A percentile compares a stretch with the other conserved stretches of the same genome.
Conservation (phyloP, 2,329 filamentous ascomycete genomes). For the Elsinoe batatas region DNA sequence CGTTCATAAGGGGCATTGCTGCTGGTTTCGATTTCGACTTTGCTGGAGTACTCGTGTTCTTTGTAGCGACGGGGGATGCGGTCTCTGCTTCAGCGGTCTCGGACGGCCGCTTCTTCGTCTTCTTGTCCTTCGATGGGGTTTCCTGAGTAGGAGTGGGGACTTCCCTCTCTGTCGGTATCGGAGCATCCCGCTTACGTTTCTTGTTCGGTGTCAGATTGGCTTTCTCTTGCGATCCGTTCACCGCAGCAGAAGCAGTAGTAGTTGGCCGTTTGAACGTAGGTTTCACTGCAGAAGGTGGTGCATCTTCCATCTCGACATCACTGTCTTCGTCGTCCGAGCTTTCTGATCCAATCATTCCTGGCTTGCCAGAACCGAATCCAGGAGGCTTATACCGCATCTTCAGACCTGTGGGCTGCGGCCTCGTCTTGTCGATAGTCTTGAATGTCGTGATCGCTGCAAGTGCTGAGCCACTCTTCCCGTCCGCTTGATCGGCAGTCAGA, state of each 20-base stretch:
- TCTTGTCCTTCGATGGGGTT: neutral
- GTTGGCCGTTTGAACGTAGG: conserved; percentile 17
- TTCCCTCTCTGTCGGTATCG: neutral
- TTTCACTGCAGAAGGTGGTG: conserved; percentile 8
- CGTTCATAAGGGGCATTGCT: neutral
- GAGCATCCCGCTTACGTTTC: conserved; percentile 9
- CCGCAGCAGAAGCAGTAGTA: neutral
- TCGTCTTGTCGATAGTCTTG: conserved; percentile 19
- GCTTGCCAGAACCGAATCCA: conserved; percentile 42
- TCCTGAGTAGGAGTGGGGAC: neutral
- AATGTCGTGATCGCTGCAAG: conserved; percentile 26
- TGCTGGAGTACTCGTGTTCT: neutral
- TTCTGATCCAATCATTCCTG: conserved; percentile 34
- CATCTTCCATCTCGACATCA: conserved; percentile 21
- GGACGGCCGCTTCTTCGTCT: neutral
- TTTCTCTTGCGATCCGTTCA: neutral
- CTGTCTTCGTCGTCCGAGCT: conserved; percentile 34
- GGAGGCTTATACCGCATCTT: conserved; percentile 59
- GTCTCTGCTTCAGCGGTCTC: neutral
- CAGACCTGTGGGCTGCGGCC: conserved; percentile 58
- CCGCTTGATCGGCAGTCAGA: conserved; percentile 32
- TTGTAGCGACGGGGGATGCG: neutral
- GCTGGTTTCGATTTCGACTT: neutral
- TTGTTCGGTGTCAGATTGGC: neutral
- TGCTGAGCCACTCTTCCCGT: conserved; percentile 30